These are phyloP conservation scores for Quercus wislizeni DNA, from an alignment of 306 rosid genomes.

Conservation along the genomic window DNA sequence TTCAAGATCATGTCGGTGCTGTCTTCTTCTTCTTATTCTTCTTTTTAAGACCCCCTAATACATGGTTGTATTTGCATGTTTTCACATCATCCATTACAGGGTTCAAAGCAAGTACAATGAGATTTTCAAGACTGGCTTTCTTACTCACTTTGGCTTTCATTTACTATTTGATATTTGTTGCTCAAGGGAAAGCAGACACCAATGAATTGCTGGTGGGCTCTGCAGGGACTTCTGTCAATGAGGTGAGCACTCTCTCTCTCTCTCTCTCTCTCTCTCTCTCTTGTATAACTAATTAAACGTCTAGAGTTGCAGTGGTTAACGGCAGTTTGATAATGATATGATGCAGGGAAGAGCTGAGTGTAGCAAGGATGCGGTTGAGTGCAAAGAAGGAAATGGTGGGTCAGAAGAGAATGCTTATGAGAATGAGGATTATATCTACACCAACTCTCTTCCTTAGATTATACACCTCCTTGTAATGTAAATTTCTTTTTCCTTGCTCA, in stretches of 20 bases:
- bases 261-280: neutral
- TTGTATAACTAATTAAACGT: neutral
- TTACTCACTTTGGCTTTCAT: constrained; percentile 37
- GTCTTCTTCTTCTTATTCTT: constrained; percentile 12
- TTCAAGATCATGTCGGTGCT: constrained; percentile 31
- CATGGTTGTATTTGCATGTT: neutral
- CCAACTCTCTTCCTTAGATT: constrained; percentile 54
- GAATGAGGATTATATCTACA: constrained; percentile 64
- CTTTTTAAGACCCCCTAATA: constrained; percentile 7
- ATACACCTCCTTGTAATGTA: neutral
- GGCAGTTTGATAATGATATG: neutral
- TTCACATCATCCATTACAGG: constrained; percentile 17
- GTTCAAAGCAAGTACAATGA: constrained; percentile 35
- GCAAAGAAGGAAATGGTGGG: constrained; percentile 36
- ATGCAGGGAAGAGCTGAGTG: constrained; percentile 43
- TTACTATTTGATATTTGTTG: constrained; percentile 25
- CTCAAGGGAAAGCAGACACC: constrained; percentile 34
- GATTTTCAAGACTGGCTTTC: constrained; percentile 30
- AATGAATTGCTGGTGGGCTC: constrained; percentile 30
- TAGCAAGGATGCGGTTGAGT: constrained; percentile 29
- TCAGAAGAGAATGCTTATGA: constrained; percentile 36
- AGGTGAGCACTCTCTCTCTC: constrained; percentile 32
- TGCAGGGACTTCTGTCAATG: constrained; percentile 14
- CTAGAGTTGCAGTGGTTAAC: neutral
- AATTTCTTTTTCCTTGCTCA: neutral